Base-by-base conservation (phyloP, 2,329 filamentous ascomycete species). In the Pseudofabraea citricarpa region DNA sequence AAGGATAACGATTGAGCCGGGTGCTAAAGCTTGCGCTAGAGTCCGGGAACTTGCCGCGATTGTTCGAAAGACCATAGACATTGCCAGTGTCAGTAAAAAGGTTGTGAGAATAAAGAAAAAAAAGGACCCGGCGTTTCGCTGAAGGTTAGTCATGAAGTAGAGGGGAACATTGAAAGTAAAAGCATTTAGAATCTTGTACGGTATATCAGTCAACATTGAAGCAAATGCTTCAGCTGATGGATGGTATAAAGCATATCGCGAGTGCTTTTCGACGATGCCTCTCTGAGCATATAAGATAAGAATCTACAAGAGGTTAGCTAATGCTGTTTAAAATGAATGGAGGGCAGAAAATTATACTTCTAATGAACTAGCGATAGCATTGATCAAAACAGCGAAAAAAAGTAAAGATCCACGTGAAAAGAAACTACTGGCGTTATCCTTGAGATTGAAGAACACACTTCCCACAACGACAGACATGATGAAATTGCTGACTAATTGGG, bases 181-280 rank as follows among this genome's bases (percentile, higher is more conserved):
- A 1, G 79, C 68, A 57, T 90, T 91, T 19, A 65, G 21, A 6
- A 94, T 64, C 65, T 91, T 95, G 64, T 89, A 89, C 0, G 90
- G 90, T 66, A 94, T 68, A 54, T 95, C 90, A 49, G 80, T 85
- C 23, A 95, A 66, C 82, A 94, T 91, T 9, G 87, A 93, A 0
- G 90, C 80, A 36, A 90, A 74, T 10, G 90, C 87, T 72, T 95
- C 90, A 7, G 89, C 85, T 7, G 85, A 90, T 0, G 90, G 89
- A 56, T 95, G 90, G 56, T 95, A 95, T n/a, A 95, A 73, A 13
- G 89, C 89, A 61, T 95, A 95, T 45, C 85, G 80, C 45, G 75
- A 69, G 55, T 96, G 90, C 63, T 95, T 95, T 61, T 95, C 88
- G 50, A 95, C 87, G 55, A 95, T 93, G 1, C 86, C 85, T 24